These are phyloP conservation scores for Delphinella strobiligena DNA, from an alignment of 2,329 filamentous ascomycete species.

Conservation along the genomic window DNA sequence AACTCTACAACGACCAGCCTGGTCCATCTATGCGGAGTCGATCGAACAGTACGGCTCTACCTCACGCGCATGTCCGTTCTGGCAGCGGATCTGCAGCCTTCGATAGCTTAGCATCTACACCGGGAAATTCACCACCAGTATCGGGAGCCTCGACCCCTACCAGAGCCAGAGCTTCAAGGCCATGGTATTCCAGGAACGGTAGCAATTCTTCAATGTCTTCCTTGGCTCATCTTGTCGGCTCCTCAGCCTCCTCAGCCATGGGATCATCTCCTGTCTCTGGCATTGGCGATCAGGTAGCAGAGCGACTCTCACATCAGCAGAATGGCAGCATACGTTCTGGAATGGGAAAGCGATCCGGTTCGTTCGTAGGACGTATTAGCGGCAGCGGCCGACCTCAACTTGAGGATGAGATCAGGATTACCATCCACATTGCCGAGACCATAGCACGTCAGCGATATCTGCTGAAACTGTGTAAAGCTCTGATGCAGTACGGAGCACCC, in stretches of 20 bases:
- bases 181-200: slow-evolving; percentile 25
- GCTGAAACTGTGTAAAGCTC: slow-evolving; percentile 67
- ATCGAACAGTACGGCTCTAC: slow-evolving; percentile 8
- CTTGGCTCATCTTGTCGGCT: slow-evolving; percentile 30
- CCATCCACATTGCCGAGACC: slow-evolving; percentile 53
- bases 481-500: slow-evolving; percentile 85
- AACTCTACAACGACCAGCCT: slow-evolving; percentile 43
- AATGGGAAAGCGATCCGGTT: slow-evolving; percentile 14
- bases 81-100: slow-evolving; percentile 5
- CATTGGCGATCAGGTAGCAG: slow-evolving; percentile 29
- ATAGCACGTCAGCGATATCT: slow-evolving; percentile 73
- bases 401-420: slow-evolving; percentile 45
- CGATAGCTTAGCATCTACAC: slow-evolving; percentile 20
- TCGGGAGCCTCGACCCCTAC: slow-evolving; percentile 32
- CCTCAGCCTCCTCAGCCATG: slow-evolving; percentile 27
- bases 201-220: slow-evolving; percentile 27
- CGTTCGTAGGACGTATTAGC: no score
- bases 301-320: slow-evolving; percentile 27
- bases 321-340: slow-evolving; percentile 21
- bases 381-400: slow-evolving; percentile 24
- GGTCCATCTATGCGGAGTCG: slow-evolving; percentile 4
- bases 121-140: slow-evolving; percentile 26
- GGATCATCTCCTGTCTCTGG: slow-evolving; percentile 30
- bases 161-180: slow-evolving; percentile 13
- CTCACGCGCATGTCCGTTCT: slow-evolving; percentile 7